Base-by-base conservation (phyloP, 768 basidiomycete species). In the Boletus pseudo-olivaceus region DNA sequence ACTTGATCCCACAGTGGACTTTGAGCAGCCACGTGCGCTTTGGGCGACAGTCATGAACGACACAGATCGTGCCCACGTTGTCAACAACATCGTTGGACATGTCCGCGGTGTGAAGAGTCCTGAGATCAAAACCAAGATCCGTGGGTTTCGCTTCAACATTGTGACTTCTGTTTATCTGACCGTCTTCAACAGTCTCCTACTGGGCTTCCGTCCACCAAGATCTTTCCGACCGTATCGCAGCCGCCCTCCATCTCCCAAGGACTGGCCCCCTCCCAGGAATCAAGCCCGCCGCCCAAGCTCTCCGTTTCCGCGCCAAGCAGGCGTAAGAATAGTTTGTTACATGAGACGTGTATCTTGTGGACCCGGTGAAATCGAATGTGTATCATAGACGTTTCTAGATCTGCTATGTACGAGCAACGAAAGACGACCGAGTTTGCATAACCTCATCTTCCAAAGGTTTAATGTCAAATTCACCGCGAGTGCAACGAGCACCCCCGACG, bases 191-290 rank as follows among this genome's bases (percentile, higher is more conserved):
- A 89, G 88, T 91, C 37, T 80, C 86, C 29, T 85, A 88, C 56
- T 94, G 87, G 81, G 85, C 89, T 39, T 83, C 82, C 47, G 84
- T 97, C 53, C 81, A 88, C 67, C 87, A 90, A 64, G 76, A 73
- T 11, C 75, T 95, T 34, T 85, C 84, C 5, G 83, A 90, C 70
- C 80, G 88, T 56, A 77, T 98, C 60, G 90, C 91, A n/a, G 80
- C 78, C 62, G 88, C 83, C 3, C 77, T 94, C 48, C 83, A 83
- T 39, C 75, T 80, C 45, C 73, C 81, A 2, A 85, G 17, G 2
- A 54, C 83, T n/a, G 58, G 70, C 49, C 88, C 90, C 12, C 75
- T 91, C 48, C 60, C 73, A 53, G 81, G 44, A 7, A 43, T 82
- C 61, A 83, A 82, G 69, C 70, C 86, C 15, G 88, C 85, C 1